Evolutionary conservation across 2,329 filamentous ascomycete species (phyloP), one percentile per base, ranked within the genome.

Genomic region (Shiraia bambusicola): DNA sequence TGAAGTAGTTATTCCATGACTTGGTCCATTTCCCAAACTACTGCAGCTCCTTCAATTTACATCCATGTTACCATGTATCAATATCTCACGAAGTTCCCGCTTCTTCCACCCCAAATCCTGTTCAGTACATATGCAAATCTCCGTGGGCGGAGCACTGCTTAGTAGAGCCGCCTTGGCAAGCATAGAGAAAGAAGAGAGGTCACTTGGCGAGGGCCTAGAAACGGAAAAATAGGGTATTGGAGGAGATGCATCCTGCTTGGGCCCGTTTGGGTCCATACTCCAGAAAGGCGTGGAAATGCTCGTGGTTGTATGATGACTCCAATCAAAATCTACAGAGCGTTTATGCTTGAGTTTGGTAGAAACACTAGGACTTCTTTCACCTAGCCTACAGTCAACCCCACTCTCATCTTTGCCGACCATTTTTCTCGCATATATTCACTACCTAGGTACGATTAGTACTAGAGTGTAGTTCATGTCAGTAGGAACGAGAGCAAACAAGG

Each of bases 191-290:
- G 29, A 36, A 44, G 36, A 37, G 29, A 17, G 35, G 16, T 15
- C 24, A 19, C 49, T 54, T 50, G 49, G 51, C 49, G 35, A 29
- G 14, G 13, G 26, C 25, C 40, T 40, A 47, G 30, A 27, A 22
- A 50, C 52, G 56, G 54, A 59, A 49, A 58, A 59, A 59, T 47
- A 50, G 45, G 45, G 42, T 49, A 59, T 58, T 59, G 54, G 52
- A 38, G 33, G 36, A 37, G 19, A 22, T 8, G 19, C 8, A 22
- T 5, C 19, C 4, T 5, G 8, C 4, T 22, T 22, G 19, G 8
- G 19, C 19, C 19, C 19, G 19, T 22, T 22, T 8, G 19, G 19
- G 19, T 22, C 19, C n/a, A n/a, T n/a, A n/a, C n/a, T n/a, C n/a
- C 19, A 22, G 19, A 22, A 5, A 22, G 19, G 19, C 4, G 19